Evolutionary conservation across 2,329 filamentous ascomycete species (phyloP), one percentile per base, ranked within the genome.

Genomic region (Exophiala spinifera): DNA sequence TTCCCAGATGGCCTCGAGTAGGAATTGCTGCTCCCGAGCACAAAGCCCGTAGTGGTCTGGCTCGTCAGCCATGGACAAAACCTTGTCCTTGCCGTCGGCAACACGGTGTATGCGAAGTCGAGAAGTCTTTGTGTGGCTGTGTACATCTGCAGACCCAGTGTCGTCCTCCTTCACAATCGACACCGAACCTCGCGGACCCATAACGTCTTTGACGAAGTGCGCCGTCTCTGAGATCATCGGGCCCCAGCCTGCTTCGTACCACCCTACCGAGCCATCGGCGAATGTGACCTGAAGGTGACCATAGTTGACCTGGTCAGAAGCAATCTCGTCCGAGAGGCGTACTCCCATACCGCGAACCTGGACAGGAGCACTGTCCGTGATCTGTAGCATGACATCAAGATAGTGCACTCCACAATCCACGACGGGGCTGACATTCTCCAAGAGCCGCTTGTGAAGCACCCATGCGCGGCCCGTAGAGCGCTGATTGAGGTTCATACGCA

Each of bases 401-500:
- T 61, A 61, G 21, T 61, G 59, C 11, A 61, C 59, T 1, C 59
- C 59, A 34, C 59, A 61, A 28, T 61, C 59, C 14, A 61, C 48
- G 4, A 61, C 13, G 4, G 59, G 59, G 20, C 55, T 61, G 19
- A 59, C 51, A 42, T 54, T 57, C 37, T 55, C 42, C 7, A 61
- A 31, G n/a, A 61, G 49, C 10, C 57, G 57, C 20, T 48, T 53
- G 46, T 61, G 59, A 23, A 61, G 55, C 17, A 44, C 51, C 59
- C 59, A 61, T 14, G 53, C 57, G 11, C 57, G 43, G 5, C 59
- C 57, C 14, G 47, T 53, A 1, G 59, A 61, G 21, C 57, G 54
- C 43, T 61, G 59, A 21, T 61, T 61, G 39, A 61, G 20, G 14
- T 61, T 61, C 59, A 61, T 61, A 3, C 59, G 51, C 59, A 61